These are phyloP conservation scores for Euphrasia confusa DNA, from an alignment of 257 asterid genomes.

Conservation along the genomic window DNA sequence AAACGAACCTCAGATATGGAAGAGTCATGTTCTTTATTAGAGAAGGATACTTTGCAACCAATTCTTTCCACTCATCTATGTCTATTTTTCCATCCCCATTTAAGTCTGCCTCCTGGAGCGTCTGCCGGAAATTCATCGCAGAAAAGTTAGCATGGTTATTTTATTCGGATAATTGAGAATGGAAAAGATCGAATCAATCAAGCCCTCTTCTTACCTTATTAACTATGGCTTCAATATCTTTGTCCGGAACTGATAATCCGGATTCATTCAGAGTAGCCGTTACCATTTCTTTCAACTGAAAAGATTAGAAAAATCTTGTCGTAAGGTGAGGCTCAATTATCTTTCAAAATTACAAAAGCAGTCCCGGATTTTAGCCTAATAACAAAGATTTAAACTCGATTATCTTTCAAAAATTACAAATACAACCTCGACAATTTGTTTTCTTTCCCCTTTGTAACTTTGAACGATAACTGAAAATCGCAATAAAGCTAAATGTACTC, in stretches of 20 bases:
- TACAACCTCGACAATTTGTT: background rate
- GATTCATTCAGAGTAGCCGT: slow-evolving; percentile 54
- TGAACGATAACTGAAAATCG: background rate
- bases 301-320: slow-evolving; percentile 1
- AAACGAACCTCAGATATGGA: slow-evolving; percentile 69
- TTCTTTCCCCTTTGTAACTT: background rate
- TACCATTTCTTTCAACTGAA: slow-evolving; percentile 62
- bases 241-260: slow-evolving; percentile 42
- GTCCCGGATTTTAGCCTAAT: background rate
- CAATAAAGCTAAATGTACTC: slow-evolving; percentile 14
- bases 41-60: slow-evolving; percentile 74
- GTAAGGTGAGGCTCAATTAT: background rate
- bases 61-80: slow-evolving; percentile 73
- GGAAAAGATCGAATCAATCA: slow-evolving; percentile 1
- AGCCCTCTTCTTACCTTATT: slow-evolving; percentile 42
- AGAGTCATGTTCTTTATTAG: slow-evolving; percentile 87
- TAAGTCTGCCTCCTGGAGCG: slow-evolving; percentile 50
- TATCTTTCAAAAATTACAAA: background rate
- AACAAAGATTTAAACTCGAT: background rate
- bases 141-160: background rate
- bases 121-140: slow-evolving; percentile 27
- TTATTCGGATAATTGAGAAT: background rate
- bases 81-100: slow-evolving; percentile 87
- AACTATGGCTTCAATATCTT: slow-evolving; percentile 53
- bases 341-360: background rate